Base-by-base conservation (phyloP, 1,284 basidiomycete genomes). In the Psilocybe mexicana region DNA sequence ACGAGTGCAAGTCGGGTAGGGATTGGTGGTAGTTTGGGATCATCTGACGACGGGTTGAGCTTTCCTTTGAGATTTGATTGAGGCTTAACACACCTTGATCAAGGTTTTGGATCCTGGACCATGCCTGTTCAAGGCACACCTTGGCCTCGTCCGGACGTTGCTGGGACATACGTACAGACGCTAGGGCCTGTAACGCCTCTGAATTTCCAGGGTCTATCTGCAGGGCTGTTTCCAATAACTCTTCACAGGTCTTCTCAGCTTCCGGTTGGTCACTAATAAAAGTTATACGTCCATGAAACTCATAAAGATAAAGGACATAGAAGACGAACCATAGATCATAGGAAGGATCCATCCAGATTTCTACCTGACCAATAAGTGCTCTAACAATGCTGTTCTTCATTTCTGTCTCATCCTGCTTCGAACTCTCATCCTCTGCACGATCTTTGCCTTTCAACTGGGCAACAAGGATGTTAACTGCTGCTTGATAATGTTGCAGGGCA, bases 261-360 rank as follows among this genome's bases (percentile, higher is more conserved):
- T 85, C 80, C 6, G 86, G 84, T 67, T 94, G 92, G 65, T 93
- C 88, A 70, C 94, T 96, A 61, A 0, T 47, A 48, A 54, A 53
- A 44, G 30, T 35, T 23, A 52, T 10, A 26, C 25, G 55, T 33
- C 54, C 4, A 33, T 33, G 35, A 42, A 33, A 36, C 44, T 4
- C 10, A 26, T 2, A 24, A 12, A 30, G 12, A 30, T 25, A 43
- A 18, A n/a, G 30, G 35, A 30, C 36, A 49, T n/a, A 42, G 4
- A 2, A 7, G 30, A 77, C 86, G 58, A 67, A 92, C 95, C 95
- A 97, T 47, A 98, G 77, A 77, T 96, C 94, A 64, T 88, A 87
- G 1, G 81, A 80, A 26, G 88, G 89, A 67, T 95, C 93, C 89
- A 98, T 94, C 91, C 94, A 98, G 30, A 97, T 90, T 72, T 97